Conservation (phyloP, 768 basidiomycete genomes). For the Mycena alexandri region DNA sequence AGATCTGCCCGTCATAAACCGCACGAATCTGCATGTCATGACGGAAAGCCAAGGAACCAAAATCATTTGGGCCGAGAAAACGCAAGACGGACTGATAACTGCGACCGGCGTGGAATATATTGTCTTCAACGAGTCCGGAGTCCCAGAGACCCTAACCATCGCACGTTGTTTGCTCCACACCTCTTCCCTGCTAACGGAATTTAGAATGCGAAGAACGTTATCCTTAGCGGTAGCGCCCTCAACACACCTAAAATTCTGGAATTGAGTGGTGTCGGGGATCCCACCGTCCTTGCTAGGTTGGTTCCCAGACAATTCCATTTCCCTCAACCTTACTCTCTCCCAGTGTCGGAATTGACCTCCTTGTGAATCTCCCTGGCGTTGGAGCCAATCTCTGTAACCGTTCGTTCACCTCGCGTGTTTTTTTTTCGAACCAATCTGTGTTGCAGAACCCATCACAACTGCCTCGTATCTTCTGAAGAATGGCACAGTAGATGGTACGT, state of each 20-base stretch:
- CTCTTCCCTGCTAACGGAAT: neutral
- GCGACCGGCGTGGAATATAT: constrained; percentile 35
- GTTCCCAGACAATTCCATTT: neutral
- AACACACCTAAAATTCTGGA: constrained; percentile 32
- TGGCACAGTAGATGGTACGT: constrained; percentile 23
- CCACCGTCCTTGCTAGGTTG: constrained; percentile 14
- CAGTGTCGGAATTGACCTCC: constrained; percentile 23
- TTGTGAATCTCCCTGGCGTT: constrained; percentile 24
- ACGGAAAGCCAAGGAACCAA: constrained; percentile 28
- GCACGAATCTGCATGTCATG: constrained; percentile 30
- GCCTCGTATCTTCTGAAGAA: constrained; percentile 30
- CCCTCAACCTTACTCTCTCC: neutral
- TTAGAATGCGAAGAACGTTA: constrained; percentile 27
- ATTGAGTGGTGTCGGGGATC: constrained; percentile 33
- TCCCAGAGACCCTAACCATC: constrained; percentile 12
- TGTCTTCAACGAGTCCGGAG: constrained; percentile 2
- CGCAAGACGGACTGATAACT: neutral
- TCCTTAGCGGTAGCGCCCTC: constrained; percentile 27
- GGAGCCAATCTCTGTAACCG: constrained; percentile 34
- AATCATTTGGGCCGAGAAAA: constrained; percentile 27
- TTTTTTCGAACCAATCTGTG: neutral
- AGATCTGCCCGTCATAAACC: constrained; percentile 29
- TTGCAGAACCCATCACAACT: constrained; percentile 23
- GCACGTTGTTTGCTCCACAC: neutral
- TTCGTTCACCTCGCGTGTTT: neutral